Conservation (phyloP, 257 asterid species). For the Penstemon barbatus region DNA sequence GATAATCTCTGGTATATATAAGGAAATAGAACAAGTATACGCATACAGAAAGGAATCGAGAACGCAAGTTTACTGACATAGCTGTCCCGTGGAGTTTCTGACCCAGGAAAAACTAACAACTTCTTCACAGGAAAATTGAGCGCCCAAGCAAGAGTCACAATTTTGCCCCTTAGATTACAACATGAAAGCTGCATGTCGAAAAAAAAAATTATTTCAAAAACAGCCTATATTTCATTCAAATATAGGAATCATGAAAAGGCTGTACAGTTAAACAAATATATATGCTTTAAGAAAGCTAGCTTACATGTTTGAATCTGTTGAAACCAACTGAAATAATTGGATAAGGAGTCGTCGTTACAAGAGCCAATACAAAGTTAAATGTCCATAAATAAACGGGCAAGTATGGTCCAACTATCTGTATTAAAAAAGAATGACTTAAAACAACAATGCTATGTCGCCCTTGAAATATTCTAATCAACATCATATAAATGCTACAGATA, state of each 20-base stretch:
- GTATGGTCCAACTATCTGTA: slow-evolving; percentile 99
- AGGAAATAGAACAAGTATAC: neutral
- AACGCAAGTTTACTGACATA: slow-evolving; percentile 58
- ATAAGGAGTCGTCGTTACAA: slow-evolving; percentile 92
- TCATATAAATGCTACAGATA: slow-evolving; percentile 9
- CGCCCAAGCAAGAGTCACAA: slow-evolving; percentile 84
- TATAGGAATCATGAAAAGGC: slow-evolving; percentile 4
- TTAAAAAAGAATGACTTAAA: slow-evolving; percentile 24
- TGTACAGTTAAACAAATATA: slow-evolving; percentile 1
- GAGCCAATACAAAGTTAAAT: slow-evolving; percentile 76
- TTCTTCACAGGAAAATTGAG: slow-evolving; percentile 88
- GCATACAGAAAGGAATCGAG: neutral
- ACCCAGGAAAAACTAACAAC: slow-evolving; percentile 94
- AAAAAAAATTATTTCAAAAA: neutral
- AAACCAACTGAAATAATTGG: slow-evolving; percentile 94
- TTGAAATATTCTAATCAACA: slow-evolving; percentile 3
- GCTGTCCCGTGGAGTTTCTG: slow-evolving; percentile 97
- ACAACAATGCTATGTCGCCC: slow-evolving; percentile 9
- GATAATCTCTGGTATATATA: neutral
- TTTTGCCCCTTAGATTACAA: slow-evolving; percentile 80
- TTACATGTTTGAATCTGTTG: slow-evolving; percentile 95
- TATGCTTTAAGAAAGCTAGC: slow-evolving; percentile 25
- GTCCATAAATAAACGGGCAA: slow-evolving; percentile 94
- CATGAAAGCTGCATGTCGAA: slow-evolving; percentile 71
- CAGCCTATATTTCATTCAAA: neutral